Evolutionary conservation across 225 moss, liverwort and hornwort genomes (phyloP).

Genomic region (Polytrichum formosum): DNA sequence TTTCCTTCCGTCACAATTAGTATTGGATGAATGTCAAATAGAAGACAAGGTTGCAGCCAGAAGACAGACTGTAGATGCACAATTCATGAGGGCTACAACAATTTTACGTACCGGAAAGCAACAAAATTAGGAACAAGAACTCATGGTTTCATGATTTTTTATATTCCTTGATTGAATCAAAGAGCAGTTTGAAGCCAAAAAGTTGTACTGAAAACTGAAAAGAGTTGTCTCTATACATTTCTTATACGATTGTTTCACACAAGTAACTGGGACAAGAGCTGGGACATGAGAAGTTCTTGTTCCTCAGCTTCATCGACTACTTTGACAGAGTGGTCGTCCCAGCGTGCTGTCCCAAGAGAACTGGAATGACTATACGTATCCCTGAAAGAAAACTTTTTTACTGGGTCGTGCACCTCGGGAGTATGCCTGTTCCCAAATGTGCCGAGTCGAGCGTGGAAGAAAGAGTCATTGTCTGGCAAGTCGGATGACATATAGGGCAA

Average conservation of each 20-base stretch:
- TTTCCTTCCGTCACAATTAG: too few species aligned
- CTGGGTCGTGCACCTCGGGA: conserved; percentile 14
- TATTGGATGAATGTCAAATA: too few species aligned
- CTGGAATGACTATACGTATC: conserved; percentile 16
- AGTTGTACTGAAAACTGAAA: too few species aligned
- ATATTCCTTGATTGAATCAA: too few species aligned
- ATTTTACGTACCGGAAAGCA: too few species aligned
- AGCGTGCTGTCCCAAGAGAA: conserved; percentile 12
- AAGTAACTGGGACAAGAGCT: conserved; percentile 43
- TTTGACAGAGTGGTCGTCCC: conserved; percentile 26
- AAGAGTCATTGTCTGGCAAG: conserved; percentile 21
- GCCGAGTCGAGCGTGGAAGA: conserved; percentile 22
- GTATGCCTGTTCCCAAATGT: conserved; percentile 8
- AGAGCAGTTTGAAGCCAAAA: too few species aligned
- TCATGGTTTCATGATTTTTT: too few species aligned
- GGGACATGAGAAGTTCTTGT: conserved; percentile 39
- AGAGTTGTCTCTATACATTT: background rate
- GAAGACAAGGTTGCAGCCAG: too few species aligned
- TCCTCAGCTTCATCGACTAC: conserved; percentile 44
- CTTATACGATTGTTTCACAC: conserved; percentile 14
- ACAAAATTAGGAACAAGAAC: too few species aligned
- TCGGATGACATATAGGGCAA: conserved; percentile 17
- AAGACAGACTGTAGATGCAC: too few species aligned
- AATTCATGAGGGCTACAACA: too few species aligned
- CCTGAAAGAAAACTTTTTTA: conserved; percentile 13